Conservation (phyloP, 257 asterid species). For the Ligustrum vulgare region DNA sequence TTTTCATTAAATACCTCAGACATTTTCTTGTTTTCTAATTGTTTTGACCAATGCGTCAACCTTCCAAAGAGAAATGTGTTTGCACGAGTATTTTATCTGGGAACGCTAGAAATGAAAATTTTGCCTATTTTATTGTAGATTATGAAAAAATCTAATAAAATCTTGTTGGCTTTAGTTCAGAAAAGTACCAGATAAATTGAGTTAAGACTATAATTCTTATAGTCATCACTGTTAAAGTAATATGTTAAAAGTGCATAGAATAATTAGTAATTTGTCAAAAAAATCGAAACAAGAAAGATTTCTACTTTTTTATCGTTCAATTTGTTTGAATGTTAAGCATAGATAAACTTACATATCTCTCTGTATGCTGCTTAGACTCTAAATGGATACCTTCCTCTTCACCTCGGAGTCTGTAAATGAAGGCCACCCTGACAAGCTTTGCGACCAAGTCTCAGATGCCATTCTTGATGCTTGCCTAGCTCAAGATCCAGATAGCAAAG, state of each 20-base stretch:
- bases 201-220: neutral
- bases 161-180: neutral
- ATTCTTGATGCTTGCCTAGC: neutral
- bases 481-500: neutral
- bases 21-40: no score
- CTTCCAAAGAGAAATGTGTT: neutral
- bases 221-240: neutral
- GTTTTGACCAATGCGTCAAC: neutral
- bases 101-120: no score
- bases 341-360: neutral
- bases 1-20: no score
- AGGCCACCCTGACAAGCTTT: constrained; percentile 9
- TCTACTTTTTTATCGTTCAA: no score
- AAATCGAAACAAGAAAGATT: neutral
- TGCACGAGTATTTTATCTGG: no score
- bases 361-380: neutral
- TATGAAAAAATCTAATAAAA: no score
- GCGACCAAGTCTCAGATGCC: constrained; percentile 1
- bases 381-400: constrained; percentile 7
- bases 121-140: neutral
- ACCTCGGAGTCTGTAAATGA: constrained; percentile 8
- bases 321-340: neutral
- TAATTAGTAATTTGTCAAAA: no score
- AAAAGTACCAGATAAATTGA: neutral
- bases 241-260: neutral